Evolutionary conservation across 441 rosid genomes (phyloP), one percentile per base, ranked within the genome.

Genomic region (California macrophylla): DNA sequence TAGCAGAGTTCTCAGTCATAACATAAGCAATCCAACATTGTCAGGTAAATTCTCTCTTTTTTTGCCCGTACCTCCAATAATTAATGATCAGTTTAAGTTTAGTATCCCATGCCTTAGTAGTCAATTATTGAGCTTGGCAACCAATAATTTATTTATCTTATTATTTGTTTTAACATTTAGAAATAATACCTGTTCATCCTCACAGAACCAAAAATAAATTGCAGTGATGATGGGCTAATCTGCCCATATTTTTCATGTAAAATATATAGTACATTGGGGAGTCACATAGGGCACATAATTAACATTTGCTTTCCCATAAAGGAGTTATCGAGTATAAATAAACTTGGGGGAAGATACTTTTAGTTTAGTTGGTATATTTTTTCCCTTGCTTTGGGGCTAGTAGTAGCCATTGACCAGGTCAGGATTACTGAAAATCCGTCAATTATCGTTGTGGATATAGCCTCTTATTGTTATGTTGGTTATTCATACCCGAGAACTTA

Each of bases 1-100:
- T 75, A 82, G 74, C 80, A 91, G 75, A 79, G 69, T 92, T 73
- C 78, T 92, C 68, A 81, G 83, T 81, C 93, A 89, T 71, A 60
- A 74, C 62, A 67, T 89, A 74, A 75, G 78, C 67, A 74, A 73
- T 76, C 85, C 83, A 47, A 78, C 84, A 77, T 70, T 80, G 63
- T 85, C 85, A 79, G 98, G 99, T 85, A 83, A 81, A 75, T 70
- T 42, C 79, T 80, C 13, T 42, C 69, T 34, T 70, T 34, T 24
- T 25, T 50, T 32, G 61, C 52, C 12, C 56, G 32, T 58, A 26
- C 18, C 66, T 75, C 66, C 47, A 18, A 52, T 7, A 52, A 29
- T 66, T 10, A 29, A 42, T 40, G 18, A 3, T 15, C 3, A 13
- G 5, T 42, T 42, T 42, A 42, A 42, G 52, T 42, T 13, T 58